Conservation (phyloP, 805 yeast species). For the Martiniozyma abietophila region DNA sequence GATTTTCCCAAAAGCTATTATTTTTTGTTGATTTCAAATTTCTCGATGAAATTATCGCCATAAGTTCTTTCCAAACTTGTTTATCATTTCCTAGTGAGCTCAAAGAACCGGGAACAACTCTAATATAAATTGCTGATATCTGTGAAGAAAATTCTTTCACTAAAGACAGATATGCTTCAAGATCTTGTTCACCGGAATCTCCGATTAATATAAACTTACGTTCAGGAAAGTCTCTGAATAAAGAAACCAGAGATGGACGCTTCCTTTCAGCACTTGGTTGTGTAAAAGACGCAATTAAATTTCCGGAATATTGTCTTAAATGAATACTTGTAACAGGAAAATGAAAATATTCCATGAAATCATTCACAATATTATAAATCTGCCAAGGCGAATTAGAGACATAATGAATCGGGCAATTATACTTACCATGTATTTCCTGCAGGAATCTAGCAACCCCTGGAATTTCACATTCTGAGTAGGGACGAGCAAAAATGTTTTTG, state of each 20-base stretch:
- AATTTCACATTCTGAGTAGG: slow-evolving; percentile 57
- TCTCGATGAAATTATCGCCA: slow-evolving; percentile 13
- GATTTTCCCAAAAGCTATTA: slow-evolving; percentile 6
- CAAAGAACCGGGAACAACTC: slow-evolving; percentile 65
- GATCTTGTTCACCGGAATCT: slow-evolving; percentile 91
- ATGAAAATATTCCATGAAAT: slow-evolving; percentile 43
- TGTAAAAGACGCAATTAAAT: slow-evolving; percentile 67
- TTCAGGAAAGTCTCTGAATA: slow-evolving; percentile 64
- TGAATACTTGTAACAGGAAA: slow-evolving; percentile 81
- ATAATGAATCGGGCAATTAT: slow-evolving; percentile 60
- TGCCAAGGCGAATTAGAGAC: slow-evolving; percentile 97
- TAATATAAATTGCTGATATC: slow-evolving; percentile 65
- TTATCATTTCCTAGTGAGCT: slow-evolving; percentile 40
- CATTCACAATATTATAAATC: slow-evolving; percentile 49
- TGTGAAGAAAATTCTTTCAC: slow-evolving; percentile 54
- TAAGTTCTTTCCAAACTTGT: slow-evolving; percentile 17
- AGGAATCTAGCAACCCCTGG: slow-evolving; percentile 74
- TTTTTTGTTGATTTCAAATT: neutral
- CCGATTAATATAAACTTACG: slow-evolving; percentile 82
- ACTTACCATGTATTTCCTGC: slow-evolving; percentile 33
- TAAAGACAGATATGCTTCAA: slow-evolving; percentile 78
- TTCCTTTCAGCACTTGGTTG: slow-evolving; percentile 85
- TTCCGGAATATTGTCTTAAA: slow-evolving; percentile 81
- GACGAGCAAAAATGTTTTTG: slow-evolving; percentile 64
- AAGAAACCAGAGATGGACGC: slow-evolving; percentile 48